phyloP scores from a whole-genome alignment of 768 basidiomycete species.

The Leccinum longicurvipes region DNA sequence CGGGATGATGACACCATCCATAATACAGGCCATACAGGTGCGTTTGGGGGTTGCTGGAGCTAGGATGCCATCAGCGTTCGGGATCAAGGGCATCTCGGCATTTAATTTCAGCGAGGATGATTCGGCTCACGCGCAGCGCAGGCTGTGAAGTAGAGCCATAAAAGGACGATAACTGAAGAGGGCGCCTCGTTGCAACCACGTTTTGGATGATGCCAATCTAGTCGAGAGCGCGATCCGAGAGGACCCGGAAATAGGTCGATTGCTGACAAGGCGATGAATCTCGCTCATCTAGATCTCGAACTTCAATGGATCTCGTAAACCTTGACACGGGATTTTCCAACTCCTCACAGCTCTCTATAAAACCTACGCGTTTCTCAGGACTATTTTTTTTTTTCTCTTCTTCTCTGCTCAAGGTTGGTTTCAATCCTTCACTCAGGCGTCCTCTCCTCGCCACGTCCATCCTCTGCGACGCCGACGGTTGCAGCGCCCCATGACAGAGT shows the following conservation, averaged over 20 bases:
- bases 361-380: slow-evolving; percentile 7
- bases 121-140: slow-evolving; percentile 8
- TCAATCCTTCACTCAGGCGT: not conserved
- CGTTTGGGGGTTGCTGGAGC: slow-evolving; percentile 1
- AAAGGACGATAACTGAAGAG: slow-evolving; percentile 11
- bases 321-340: slow-evolving; percentile 24
- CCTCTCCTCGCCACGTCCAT: not conserved
- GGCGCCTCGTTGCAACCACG: slow-evolving; percentile 32
- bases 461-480: not conserved
- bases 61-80: slow-evolving; percentile 6
- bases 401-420: slow-evolving; percentile 4
- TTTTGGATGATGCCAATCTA: slow-evolving; percentile 27
- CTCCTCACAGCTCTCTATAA: slow-evolving; percentile 24
- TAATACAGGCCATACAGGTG: slow-evolving; percentile 4
- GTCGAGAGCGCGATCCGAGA: slow-evolving; percentile 22
- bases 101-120: slow-evolving; percentile 18
- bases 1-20: not conserved
- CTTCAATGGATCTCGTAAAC: slow-evolving; percentile 20
- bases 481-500: slow-evolving; percentile 55
- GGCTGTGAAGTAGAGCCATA: slow-evolving; percentile 7
- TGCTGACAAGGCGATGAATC: slow-evolving; percentile 13
- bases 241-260: slow-evolving; percentile 30
- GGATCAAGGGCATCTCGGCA: slow-evolving; percentile 16
- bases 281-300: slow-evolving; percentile 22
- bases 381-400: slow-evolving; percentile 8